Evolutionary conservation across 768 basidiomycete species (phyloP).

Genomic region (Lactarius evosmus): DNA sequence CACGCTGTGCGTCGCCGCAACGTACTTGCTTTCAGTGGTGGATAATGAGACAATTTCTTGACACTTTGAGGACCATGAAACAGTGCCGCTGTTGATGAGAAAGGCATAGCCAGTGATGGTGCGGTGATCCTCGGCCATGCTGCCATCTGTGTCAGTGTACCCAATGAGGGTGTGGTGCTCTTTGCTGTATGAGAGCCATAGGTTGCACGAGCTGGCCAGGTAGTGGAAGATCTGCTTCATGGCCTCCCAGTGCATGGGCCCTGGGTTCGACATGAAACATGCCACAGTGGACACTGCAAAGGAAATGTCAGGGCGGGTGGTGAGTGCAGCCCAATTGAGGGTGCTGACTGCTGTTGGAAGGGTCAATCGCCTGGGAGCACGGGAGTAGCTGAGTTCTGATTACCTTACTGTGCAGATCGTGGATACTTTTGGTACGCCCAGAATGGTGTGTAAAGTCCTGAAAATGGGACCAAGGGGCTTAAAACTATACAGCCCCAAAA

Average conservation of each 20-base stretch:
- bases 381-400: too few relatives aligned
- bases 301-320: slow-evolving; percentile 42
- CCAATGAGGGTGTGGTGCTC: slow-evolving; percentile 16
- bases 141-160: slow-evolving; percentile 35
- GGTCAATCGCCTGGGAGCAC: too few relatives aligned
- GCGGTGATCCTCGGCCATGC: slow-evolving; percentile 28
- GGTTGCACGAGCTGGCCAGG: slow-evolving; percentile 35
- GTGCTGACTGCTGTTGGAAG: slow-evolving; percentile 37
- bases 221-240: slow-evolving; percentile 42
- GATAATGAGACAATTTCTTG: slow-evolving; percentile 42
- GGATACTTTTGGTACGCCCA: too few relatives aligned
- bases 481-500: too few relatives aligned
- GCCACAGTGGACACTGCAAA: too few relatives aligned
- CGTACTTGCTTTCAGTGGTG: slow-evolving; percentile 45
- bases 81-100: slow-evolving; percentile 36
- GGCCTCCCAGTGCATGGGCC: slow-evolving; percentile 38
- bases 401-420: too few relatives aligned
- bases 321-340: slow-evolving; percentile 37
- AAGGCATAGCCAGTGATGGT: slow-evolving; percentile 37
- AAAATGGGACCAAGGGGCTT: too few relatives aligned
- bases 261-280: slow-evolving; percentile 38
- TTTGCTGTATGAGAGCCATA: slow-evolving; percentile 25
- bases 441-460: too few relatives aligned
- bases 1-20: too few relatives aligned
- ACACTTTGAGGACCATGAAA: slow-evolving; percentile 42